Base-by-base conservation (phyloP, 495 filamentous ascomycete species). In the Penicillium dipodomyicola region DNA sequence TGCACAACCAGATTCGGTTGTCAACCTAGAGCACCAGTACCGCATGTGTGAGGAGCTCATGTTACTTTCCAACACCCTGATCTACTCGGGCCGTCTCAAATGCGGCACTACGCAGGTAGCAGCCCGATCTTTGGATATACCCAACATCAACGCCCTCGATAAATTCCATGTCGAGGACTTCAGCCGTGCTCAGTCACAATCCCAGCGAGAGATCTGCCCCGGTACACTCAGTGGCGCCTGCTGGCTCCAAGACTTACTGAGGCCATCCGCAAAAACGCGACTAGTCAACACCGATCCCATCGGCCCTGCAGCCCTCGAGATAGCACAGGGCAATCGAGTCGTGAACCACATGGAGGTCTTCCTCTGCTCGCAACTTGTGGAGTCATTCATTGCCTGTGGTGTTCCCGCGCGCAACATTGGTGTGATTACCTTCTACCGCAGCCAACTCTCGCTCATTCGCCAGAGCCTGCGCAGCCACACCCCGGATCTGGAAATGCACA, bases 341-440 rank as follows among this genome's bases (percentile, higher is more conserved):
- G 85, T 90, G 50, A 98, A 98, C 70, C 79, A 84, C 5, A 79
- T 80, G 43, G 94, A 98, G 72, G 89, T 87, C 0, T 80, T 77
- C 5, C 78, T 97, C 33, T 84, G 86, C 41, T 78, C 80, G 0
- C 87, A 95, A 65, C 82, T 97, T 27, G 91, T 96, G 32, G 83
- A 90, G 60, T 75, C 84, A 0, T 82, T 98, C 2, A 79, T 96
- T 46, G 77, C 81, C 0, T 80, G 81, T 8, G 94, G 94, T 29
- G 81, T 96, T 15, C 77, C 87, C 0, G 82, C 88, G 0, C 76
- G 74, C 6, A 86, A 91, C 42, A 93, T 98, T 47, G 94, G 94
- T n/a, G 86, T 97, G 61, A 96, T 98, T 68, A 96, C 94, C n/a
- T 90, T 96, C 69, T 98, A 98, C 75, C 89, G 93, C 59, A 92